phyloP scores from a whole-genome alignment of 73 alveolate genomes.

The Diophrys appendiculata region DNA sequence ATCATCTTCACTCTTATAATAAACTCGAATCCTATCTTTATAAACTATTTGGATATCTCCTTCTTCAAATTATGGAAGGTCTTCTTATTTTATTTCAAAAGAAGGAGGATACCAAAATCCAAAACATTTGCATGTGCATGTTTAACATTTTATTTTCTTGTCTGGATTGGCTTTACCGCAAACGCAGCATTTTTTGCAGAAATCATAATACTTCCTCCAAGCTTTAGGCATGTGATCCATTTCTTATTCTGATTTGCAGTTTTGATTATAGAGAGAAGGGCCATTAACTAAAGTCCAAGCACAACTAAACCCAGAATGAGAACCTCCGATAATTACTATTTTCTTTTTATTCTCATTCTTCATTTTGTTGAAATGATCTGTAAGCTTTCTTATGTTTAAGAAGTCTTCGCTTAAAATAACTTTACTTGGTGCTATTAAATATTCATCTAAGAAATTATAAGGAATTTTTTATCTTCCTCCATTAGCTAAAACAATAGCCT shows the following conservation, averaged over 20 bases:
- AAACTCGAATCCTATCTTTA: constrained; percentile 59
- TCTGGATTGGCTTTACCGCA: background rate
- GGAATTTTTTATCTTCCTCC: constrained; percentile 35
- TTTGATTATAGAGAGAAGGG: constrained; percentile 46
- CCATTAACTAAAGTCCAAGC: constrained; percentile 70
- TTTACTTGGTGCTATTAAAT: constrained; percentile 35
- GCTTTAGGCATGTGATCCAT: background rate
- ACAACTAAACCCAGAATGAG: constrained; percentile 68
- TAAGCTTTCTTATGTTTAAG: constrained; percentile 23
- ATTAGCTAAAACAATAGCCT: constrained; percentile 29
- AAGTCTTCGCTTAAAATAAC: constrained; percentile 40
- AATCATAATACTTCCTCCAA: background rate
- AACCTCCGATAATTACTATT: constrained; percentile 68
- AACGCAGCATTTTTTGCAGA: background rate
- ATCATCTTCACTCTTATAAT: constrained; percentile 35
- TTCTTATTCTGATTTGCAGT: background rate
- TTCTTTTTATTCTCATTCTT: constrained; percentile 18
- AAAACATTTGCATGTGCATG: background rate
- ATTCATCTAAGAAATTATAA: constrained; percentile 4
- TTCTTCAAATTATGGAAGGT: constrained; percentile 43
- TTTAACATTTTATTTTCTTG: background rate
- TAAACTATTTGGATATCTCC: constrained; percentile 49
- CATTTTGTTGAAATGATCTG: constrained; percentile 3
- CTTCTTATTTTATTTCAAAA: background rate
- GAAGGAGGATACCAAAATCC: background rate